A percentile compares a stretch with the other conserved stretches of the same genome.
phyloP scores from a whole-genome alignment of 345 rosid genomes.

The Salix purpurea region DNA sequence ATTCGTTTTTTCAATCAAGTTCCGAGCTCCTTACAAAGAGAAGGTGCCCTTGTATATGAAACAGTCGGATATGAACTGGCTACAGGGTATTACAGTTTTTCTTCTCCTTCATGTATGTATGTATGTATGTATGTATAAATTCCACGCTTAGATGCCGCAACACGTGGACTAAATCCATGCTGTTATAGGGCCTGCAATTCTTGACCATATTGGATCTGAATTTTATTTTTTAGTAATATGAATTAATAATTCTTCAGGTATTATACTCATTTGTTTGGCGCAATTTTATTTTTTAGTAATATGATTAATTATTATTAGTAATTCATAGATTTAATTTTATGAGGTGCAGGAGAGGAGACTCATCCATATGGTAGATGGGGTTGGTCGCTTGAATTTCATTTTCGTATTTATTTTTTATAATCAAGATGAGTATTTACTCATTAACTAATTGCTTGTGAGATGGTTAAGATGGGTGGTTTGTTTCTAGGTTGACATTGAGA shows the following conservation, averaged over 20 bases:
- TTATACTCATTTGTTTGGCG: neutral
- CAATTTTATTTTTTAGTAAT: neutral
- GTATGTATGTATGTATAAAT: neutral
- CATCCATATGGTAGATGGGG: constrained; percentile 4
- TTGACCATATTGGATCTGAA: neutral
- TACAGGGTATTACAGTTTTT: neutral
- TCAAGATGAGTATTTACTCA: neutral
- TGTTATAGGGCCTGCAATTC: neutral
- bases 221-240: neutral
- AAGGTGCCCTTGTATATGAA: constrained; percentile 25
- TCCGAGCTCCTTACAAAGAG: constrained; percentile 8
- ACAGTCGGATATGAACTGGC: neutral
- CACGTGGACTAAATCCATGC: neutral
- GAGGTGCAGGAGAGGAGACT: neutral
- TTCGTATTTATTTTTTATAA: neutral
- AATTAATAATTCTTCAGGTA: neutral
- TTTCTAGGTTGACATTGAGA: constrained; percentile 14
- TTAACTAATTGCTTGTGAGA: neutral
- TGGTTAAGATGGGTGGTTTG: constrained; percentile 11
- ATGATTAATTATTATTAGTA: too few species aligned
- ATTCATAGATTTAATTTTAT: neutral
- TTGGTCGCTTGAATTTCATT: neutral
- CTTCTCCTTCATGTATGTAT: neutral
- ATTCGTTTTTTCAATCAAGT: constrained; percentile 23
- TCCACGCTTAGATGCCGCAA: constrained; percentile 11